A percentile compares a stretch with the other conserved stretches of the same genome.
Evolutionary conservation across 129 eudicot genomes (phyloP).

Genomic region (Arctium minus): DNA sequence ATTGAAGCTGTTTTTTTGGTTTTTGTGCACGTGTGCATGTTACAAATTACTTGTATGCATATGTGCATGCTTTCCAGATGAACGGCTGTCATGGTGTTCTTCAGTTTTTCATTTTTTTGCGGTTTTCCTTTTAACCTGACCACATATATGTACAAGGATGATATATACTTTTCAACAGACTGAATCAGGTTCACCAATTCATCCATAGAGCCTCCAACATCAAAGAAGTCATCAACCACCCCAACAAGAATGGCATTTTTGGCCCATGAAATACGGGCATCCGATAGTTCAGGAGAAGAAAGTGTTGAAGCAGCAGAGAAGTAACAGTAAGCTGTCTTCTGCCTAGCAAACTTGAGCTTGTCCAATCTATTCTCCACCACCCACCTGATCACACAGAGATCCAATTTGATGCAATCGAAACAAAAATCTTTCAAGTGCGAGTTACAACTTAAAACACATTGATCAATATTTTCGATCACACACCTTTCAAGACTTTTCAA

Average conservation of each 20-base stretch:
- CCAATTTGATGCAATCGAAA: neutral
- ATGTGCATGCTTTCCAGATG: too few species aligned
- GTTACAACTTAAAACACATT: neutral
- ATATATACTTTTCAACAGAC: constrained; percentile 20
- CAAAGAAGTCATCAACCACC: constrained; percentile 75
- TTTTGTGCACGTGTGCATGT: too few species aligned
- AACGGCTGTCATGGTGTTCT: too few species aligned
- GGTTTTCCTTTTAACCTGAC: too few species aligned
- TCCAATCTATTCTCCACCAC: constrained; percentile 48
- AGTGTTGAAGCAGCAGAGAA: constrained; percentile 57
- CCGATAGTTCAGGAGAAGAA: constrained; percentile 53
- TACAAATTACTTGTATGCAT: too few species aligned
- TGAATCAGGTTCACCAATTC: constrained; percentile 10
- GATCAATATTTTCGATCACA: neutral
- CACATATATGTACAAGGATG: neutral
- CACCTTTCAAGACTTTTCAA: constrained; percentile 59
- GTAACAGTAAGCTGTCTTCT: constrained; percentile 49
- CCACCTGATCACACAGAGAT: constrained; percentile 43
- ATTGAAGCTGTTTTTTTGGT: too few species aligned
- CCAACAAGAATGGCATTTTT: constrained; percentile 53
- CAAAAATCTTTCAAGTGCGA: neutral
- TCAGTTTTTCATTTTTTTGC: too few species aligned
- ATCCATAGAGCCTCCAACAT: constrained; percentile 19
- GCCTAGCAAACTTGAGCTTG: constrained; percentile 63
- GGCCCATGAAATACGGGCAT: constrained; percentile 81